These are phyloP conservation scores for Cutaneotrichosporon arboriforme DNA, from an alignment of 1,284 basidiomycete genomes.

Conservation along the genomic window DNA sequence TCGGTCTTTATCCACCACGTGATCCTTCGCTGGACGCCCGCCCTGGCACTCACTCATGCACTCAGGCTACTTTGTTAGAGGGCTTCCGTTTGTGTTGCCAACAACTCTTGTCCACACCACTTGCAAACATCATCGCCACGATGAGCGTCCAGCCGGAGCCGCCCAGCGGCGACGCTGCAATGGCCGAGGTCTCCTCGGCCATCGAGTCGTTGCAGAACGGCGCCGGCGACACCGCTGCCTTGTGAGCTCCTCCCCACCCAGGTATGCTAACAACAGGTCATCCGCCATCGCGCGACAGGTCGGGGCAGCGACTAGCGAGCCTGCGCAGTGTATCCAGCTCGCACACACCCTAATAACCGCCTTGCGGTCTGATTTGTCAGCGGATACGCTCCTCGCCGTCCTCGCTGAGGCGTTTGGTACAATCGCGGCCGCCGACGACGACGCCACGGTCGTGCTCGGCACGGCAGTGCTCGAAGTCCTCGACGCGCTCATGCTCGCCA, in stretches of 20 bases:
- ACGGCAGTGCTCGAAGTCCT: conserved; percentile 11
- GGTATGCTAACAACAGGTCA: not conserved
- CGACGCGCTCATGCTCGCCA: conserved; percentile 10
- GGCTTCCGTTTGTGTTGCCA: no score
- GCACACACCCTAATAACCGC: not conserved
- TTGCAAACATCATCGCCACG: not conserved
- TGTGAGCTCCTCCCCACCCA: not conserved
- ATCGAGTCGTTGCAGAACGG: conserved; percentile 4
- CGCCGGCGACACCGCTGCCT: not conserved
- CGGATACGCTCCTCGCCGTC: not conserved
- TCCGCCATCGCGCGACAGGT: not conserved
- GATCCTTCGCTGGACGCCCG: no score
- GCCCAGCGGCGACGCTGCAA: not conserved
- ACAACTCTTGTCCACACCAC: not conserved
- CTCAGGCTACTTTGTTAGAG: no score
- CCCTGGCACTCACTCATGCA: no score
- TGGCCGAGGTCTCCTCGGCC: not conserved
- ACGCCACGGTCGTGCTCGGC: not conserved
- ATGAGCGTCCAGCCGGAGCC: conserved; percentile 1
- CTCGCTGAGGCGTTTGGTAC: conserved; percentile 3
- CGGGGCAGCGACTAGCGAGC: not conserved
- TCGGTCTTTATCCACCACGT: no score
- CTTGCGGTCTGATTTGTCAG: not conserved
- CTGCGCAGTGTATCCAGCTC: not conserved
- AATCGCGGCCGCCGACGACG: not conserved